A percentile compares a stretch with the other conserved stretches of the same genome.
Conservation (phyloP, 1,139 yeast species). For the Kurtzmaniella quercitrusa region DNA sequence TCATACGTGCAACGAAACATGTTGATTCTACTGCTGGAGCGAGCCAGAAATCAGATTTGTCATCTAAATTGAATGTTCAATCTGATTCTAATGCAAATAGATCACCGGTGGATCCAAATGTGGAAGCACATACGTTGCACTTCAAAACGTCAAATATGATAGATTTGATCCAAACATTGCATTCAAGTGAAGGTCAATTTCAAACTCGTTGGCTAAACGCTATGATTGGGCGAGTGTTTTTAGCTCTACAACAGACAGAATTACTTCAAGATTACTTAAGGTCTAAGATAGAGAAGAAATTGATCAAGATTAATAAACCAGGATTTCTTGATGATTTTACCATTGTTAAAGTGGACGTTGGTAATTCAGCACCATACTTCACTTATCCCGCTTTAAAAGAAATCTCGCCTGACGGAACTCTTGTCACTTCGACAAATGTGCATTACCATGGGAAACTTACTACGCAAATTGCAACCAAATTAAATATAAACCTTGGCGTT, state of each 20-base stretch:
- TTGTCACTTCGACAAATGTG: conserved; percentile 59
- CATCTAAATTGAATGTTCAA: conserved; percentile 4
- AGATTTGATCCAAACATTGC: conserved; percentile 67
- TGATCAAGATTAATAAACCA: conserved; percentile 78
- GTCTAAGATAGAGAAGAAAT: conserved; percentile 60
- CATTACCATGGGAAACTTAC: conserved; percentile 71
- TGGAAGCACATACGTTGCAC: conserved; percentile 70
- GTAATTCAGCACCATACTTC: conserved; percentile 74
- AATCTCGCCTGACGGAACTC: conserved; percentile 76
- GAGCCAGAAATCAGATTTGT: conserved; percentile 4
- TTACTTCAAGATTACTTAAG: conserved; percentile 54
- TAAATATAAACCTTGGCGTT: conserved; percentile 66
- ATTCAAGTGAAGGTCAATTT: conserved; percentile 78
- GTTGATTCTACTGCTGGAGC: conserved; percentile 2
- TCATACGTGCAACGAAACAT: conserved; percentile 69
- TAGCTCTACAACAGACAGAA: conserved; percentile 70
- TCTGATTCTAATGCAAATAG: conserved; percentile 9
- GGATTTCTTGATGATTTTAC: conserved; percentile 81
- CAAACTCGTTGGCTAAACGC: conserved; percentile 92
- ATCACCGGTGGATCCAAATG: conserved; percentile 21
- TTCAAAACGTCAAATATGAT: conserved; percentile 69
- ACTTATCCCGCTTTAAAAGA: conserved; percentile 68
- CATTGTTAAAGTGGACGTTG: conserved; percentile 69
- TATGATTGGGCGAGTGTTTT: conserved; percentile 71
- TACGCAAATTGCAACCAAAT: conserved; percentile 75